Percentiles rank a stretch among this genome's conserved stretches.
phyloP scores from a whole-genome alignment of 768 basidiomycete species.

The Cyathus striatus region DNA sequence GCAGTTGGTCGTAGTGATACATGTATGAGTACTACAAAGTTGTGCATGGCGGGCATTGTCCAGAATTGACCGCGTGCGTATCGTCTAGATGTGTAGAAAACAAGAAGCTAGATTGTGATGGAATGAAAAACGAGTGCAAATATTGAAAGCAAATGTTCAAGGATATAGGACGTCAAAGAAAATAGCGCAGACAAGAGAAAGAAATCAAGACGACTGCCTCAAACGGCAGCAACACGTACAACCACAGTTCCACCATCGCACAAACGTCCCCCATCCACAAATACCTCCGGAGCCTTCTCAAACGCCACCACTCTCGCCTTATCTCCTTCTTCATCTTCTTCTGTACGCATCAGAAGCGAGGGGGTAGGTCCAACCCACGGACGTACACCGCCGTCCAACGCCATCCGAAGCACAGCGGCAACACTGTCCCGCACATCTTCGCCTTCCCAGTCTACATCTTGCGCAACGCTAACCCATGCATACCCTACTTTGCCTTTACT shows the following conservation, averaged over 20 bases:
- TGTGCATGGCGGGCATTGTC: too few species aligned
- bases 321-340: conserved; percentile 2
- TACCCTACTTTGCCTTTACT: conserved; percentile 52
- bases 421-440: conserved; percentile 57
- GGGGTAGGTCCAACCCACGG: conserved; percentile 30
- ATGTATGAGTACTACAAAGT: too few species aligned
- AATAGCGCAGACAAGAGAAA: not conserved
- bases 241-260: conserved; percentile 39
- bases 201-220: too few species aligned
- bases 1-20: too few species aligned
- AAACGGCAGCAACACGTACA: conserved; percentile 37
- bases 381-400: conserved; percentile 34
- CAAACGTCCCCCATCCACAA: conserved; percentile 33
- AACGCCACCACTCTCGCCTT: conserved; percentile 40
- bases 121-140: too few species aligned
- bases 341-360: too few species aligned
- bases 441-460: conserved; percentile 83
- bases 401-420: conserved; percentile 33
- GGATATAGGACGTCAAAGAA: conserved; percentile 3
- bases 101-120: too few species aligned
- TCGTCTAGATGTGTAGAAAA: too few species aligned
- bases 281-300: conserved; percentile 49
- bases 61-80: too few species aligned
- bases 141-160: too few species aligned
- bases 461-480: conserved; percentile 76